phyloP scores from a whole-genome alignment of 1,284 basidiomycete genomes.

The Leucoagaricus sp. region DNA sequence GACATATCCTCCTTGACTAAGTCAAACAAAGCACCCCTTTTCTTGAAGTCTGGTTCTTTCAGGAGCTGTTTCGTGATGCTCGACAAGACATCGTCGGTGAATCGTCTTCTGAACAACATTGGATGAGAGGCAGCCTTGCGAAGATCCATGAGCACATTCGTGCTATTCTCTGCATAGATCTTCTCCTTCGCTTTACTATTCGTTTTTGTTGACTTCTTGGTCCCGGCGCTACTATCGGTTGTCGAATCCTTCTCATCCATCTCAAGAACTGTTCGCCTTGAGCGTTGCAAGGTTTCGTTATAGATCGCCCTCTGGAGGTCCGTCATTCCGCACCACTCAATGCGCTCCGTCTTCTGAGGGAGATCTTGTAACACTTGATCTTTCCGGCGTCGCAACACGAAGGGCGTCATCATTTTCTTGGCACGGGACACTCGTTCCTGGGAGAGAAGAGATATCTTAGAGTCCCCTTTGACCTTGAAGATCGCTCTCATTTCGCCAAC shows the following conservation, averaged over 20 bases:
- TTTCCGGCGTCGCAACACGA: constrained; percentile 94
- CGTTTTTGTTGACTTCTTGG: constrained; percentile 45
- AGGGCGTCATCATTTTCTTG: constrained; percentile 99
- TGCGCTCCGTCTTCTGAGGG: constrained; percentile 88
- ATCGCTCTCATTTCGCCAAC: constrained; percentile 86
- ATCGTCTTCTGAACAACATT: constrained; percentile 88
- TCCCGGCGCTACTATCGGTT: constrained; percentile 38
- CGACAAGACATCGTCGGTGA: constrained; percentile 76
- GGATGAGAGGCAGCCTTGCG: constrained; percentile 96
- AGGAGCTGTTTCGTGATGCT: constrained; percentile 82
- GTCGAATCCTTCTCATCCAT: constrained; percentile 34
- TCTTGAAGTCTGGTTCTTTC: constrained; percentile 89
- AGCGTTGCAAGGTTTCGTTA: constrained; percentile 81
- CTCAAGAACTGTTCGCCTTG: constrained; percentile 81
- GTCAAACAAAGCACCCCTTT: constrained; percentile 75
- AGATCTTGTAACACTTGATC: constrained; percentile 93
- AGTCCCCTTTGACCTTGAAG: constrained; percentile 94
- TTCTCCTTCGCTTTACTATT: constrained; percentile 60
- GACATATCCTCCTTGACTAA: constrained; percentile 91
- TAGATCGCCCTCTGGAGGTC: constrained; percentile 84
- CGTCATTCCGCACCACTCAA: constrained; percentile 96
- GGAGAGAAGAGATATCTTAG: constrained; percentile 84
- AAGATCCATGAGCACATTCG: constrained; percentile 94
- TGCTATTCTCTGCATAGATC: constrained; percentile 75
- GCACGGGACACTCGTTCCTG: constrained; percentile 91